Evolutionary conservation across 2,329 filamentous ascomycete genomes (phyloP).

Genomic region (Epichloe festucae): DNA sequence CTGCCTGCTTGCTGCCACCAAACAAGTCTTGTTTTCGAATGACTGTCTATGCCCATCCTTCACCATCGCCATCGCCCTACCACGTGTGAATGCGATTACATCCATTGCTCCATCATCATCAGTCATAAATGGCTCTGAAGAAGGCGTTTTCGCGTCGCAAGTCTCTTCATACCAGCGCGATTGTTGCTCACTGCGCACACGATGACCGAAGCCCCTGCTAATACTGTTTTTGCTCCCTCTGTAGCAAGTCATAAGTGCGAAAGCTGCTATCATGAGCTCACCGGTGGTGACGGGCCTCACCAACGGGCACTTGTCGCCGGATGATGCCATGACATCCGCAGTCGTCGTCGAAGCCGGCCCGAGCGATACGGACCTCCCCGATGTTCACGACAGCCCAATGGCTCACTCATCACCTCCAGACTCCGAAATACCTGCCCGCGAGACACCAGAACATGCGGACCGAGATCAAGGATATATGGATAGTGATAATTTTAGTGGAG

Average conservation of each 20-base stretch:
- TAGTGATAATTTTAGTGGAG: constrained; percentile 33
- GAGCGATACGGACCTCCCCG: constrained; percentile 62
- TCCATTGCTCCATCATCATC: constrained; percentile 20
- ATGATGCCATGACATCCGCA: constrained; percentile 29
- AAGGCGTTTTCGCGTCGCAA: constrained; percentile 17
- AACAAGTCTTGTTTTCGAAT: constrained; percentile 23
- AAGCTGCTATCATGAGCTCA: constrained; percentile 51
- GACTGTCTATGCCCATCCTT: constrained; percentile 30
- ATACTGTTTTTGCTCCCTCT: constrained; percentile 22
- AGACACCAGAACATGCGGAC: constrained; percentile 26
- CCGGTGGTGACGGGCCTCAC: constrained; percentile 47
- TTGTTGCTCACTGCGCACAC: constrained; percentile 8
- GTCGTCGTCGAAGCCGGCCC: constrained; percentile 22
- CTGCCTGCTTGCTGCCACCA: constrained; percentile 10
- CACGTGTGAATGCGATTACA: constrained; percentile 30
- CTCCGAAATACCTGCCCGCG: constrained; percentile 28
- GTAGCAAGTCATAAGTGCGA: constrained; percentile 42
- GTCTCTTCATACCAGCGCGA: constrained; percentile 10
- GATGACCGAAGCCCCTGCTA: constrained; percentile 16
- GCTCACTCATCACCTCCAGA: constrained; percentile 30
- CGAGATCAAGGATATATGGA: constrained; percentile 30
- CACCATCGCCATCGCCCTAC: constrained; percentile 32
- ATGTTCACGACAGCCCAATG: constrained; percentile 48
- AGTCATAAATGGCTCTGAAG: constrained; percentile 8
- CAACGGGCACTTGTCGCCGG: constrained; percentile 53